Conservation (phyloP, 192 early-diverging fungal genomes). For the Umbelopsis sp. region DNA sequence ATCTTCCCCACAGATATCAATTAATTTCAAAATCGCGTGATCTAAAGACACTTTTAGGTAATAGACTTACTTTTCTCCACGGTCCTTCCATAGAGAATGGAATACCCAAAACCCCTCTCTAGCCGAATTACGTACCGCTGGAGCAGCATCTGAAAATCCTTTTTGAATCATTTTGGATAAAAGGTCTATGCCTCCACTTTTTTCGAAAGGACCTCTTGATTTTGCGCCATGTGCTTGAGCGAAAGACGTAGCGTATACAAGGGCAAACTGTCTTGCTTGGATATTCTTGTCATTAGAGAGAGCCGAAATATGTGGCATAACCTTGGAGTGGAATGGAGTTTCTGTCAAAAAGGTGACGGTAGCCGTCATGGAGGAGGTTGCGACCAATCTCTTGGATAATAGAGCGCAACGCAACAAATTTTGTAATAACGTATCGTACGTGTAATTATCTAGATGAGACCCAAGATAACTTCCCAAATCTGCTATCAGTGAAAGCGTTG, state of each 20-base stretch:
- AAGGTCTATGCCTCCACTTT: constrained; percentile 34
- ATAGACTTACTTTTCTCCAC: constrained; percentile 37
- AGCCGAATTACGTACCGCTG: constrained; percentile 38
- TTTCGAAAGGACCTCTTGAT: constrained; percentile 30
- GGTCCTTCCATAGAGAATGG: constrained; percentile 38
- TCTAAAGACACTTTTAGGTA: neutral
- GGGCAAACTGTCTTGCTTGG: constrained; percentile 32
- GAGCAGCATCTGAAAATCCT: constrained; percentile 41
- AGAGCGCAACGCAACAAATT: constrained; percentile 31
- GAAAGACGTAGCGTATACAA: constrained; percentile 27
- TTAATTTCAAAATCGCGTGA: no score
- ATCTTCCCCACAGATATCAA: neutral
- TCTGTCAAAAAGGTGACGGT: constrained; percentile 28
- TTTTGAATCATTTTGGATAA: constrained; percentile 41
- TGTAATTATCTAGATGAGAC: constrained; percentile 31
- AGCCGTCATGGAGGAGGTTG: constrained; percentile 21
- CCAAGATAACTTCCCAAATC: constrained; percentile 37
- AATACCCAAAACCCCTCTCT: constrained; percentile 43
- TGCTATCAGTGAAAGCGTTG: constrained; percentile 24
- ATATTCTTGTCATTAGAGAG: constrained; percentile 44
- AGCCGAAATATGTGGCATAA: constrained; percentile 28
- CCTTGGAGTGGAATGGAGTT: constrained; percentile 36
- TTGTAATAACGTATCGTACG: constrained; percentile 35
- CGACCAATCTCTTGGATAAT: constrained; percentile 39
- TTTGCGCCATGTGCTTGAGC: constrained; percentile 29